Percentiles rank a stretch among this genome's conserved stretches.
Conservation (phyloP, 192 early-diverging fungal species). For the Backusella tuberculispora region DNA sequence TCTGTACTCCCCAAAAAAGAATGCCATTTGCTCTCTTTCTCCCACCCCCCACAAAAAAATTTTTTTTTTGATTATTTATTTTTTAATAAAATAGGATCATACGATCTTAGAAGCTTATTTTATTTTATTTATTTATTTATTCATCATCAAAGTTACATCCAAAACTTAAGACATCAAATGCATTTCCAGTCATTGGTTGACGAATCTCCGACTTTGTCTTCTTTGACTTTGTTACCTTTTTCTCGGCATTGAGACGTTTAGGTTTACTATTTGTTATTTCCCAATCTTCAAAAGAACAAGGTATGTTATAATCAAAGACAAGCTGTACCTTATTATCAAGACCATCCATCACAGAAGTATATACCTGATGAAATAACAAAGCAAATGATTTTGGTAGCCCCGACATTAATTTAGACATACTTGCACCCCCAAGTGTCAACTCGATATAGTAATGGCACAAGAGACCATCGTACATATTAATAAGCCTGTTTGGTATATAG, state of each 20-base stretch:
- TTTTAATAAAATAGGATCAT: neutral
- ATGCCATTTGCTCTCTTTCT: neutral
- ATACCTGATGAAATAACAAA: neutral
- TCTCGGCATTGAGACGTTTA: neutral
- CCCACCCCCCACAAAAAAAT: neutral
- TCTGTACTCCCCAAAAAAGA: neutral
- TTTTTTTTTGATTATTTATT: neutral
- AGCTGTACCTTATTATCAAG: neutral
- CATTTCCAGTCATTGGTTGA: constrained; percentile 10
- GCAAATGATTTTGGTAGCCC: constrained; percentile 6
- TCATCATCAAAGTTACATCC: constrained; percentile 30
- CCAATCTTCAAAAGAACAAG: neutral
- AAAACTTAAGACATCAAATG: constrained; percentile 27
- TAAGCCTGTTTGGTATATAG: constrained; percentile 26
- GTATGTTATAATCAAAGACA: constrained; percentile 13
- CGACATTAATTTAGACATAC: constrained; percentile 2
- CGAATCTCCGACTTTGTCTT: constrained; percentile 6
- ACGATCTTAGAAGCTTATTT: neutral
- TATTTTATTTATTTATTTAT: neutral
- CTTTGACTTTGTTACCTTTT: neutral
- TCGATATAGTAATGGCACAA: constrained; percentile 24
- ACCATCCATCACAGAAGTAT: constrained; percentile 6
- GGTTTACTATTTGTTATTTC: constrained; percentile 9
- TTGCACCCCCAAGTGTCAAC: constrained; percentile 3
- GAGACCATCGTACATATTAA: constrained; percentile 24